Evolutionary conservation across 2,329 filamentous ascomycete genomes (phyloP).

Genomic region (Aspergillus sp.): DNA sequence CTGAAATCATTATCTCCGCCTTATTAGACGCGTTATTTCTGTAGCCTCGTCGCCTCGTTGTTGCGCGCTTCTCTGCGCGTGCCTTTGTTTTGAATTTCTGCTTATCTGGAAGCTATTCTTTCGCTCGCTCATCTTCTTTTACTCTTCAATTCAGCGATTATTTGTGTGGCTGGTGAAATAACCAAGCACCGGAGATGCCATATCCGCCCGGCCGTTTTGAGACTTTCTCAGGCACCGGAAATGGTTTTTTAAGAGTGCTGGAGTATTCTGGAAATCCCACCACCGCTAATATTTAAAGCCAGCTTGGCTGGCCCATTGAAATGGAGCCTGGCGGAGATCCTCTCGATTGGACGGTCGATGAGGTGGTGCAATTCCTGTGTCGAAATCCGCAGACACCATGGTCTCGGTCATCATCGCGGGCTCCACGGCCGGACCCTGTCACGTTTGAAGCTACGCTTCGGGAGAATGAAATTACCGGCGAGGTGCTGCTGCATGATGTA

Average conservation of each 20-base stretch:
- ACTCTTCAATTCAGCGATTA: background rate
- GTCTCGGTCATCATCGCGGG: constrained; percentile 31
- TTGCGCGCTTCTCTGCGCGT: background rate
- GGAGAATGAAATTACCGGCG: constrained; percentile 66
- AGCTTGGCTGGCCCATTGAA: constrained; percentile 3
- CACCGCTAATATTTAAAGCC: background rate
- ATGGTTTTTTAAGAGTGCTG: background rate
- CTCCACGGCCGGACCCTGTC: constrained; percentile 53
- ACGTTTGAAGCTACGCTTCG: constrained; percentile 58
- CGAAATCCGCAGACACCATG: constrained; percentile 50
- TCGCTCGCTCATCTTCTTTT: background rate
- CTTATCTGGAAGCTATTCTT: background rate
- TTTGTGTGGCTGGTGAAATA: too few species aligned
- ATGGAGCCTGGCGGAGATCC: constrained; percentile 59
- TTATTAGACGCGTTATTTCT: background rate
- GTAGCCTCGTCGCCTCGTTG: background rate
- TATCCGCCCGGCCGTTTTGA: background rate
- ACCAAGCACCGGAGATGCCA: background rate
- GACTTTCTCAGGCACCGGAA: background rate
- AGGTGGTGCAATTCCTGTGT: constrained; percentile 68
- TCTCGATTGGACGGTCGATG: constrained; percentile 70
- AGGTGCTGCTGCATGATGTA: constrained; percentile 62
- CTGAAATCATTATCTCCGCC: background rate
- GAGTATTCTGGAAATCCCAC: background rate
- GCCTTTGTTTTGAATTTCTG: background rate